Evolutionary conservation across 2,329 filamentous ascomycete species (phyloP).

Genomic region (Emergomyces orientalis): DNA sequence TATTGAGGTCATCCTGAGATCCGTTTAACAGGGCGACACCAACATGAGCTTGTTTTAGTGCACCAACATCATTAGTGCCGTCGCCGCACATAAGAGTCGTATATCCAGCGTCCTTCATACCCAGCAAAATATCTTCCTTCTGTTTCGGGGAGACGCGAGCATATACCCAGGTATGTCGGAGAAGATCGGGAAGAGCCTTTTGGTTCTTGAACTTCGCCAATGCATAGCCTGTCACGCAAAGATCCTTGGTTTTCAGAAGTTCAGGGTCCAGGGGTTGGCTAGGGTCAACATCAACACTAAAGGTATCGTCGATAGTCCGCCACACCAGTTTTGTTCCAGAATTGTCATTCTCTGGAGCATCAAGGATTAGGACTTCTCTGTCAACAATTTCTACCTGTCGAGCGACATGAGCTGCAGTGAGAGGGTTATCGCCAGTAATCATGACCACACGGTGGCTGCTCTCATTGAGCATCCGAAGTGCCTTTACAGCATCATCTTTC

Average conservation of each 20-base stretch:
- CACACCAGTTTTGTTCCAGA: constrained; percentile 76
- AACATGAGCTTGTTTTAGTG: constrained; percentile 94
- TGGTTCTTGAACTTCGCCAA: constrained; percentile 81
- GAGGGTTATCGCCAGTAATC: constrained; percentile 97
- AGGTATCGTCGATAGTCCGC: constrained; percentile 88
- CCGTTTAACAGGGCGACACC: constrained; percentile 94
- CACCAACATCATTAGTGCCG: constrained; percentile 95
- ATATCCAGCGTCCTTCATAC: constrained; percentile 92
- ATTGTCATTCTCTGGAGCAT: constrained; percentile 83
- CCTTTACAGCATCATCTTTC: constrained; percentile 90
- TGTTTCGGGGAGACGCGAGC: constrained; percentile 97
- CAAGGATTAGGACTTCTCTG: constrained; percentile 85
- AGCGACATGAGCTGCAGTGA: constrained; percentile 93
- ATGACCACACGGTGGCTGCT: constrained; percentile 97
- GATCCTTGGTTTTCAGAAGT: constrained; percentile 76
- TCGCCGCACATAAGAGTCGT: constrained; percentile 98
- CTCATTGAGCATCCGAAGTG: constrained; percentile 95
- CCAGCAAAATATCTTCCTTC: constrained; percentile 96
- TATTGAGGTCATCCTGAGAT: constrained; percentile 78
- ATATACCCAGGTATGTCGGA: constrained; percentile 93
- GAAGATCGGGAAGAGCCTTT: constrained; percentile 62
- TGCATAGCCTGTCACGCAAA: constrained; percentile 93
- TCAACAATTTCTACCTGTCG: constrained; percentile 96
- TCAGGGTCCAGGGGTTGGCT: constrained; percentile 68
- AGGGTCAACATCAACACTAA: constrained; percentile 76